phyloP scores from a whole-genome alignment of 2,329 filamentous ascomycete species.

The Diaporthe sp. region DNA sequence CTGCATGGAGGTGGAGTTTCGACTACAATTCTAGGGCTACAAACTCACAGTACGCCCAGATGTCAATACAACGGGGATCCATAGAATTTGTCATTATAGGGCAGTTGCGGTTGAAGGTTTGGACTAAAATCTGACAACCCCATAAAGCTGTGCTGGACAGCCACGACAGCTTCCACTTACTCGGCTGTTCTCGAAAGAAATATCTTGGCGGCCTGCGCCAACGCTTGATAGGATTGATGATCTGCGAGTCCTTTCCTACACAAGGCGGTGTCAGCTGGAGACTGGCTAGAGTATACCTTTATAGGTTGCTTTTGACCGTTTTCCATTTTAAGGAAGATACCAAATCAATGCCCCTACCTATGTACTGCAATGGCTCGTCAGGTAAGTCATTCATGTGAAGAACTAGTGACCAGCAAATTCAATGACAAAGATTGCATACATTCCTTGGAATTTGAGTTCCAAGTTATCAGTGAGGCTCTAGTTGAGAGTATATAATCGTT shows the following conservation, averaged over 20 bases:
- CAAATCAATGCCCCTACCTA: background rate
- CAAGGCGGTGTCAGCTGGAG: background rate
- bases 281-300: background rate
- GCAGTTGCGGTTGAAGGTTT: background rate
- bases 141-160: background rate
- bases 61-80: background rate
- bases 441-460: background rate
- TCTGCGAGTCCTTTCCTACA: background rate
- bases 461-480: background rate
- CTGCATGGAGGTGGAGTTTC: background rate
- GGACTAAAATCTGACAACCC: conserved; percentile 1
- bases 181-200: background rate
- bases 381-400: too few species aligned
- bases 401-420: too few species aligned
- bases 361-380: too few species aligned
- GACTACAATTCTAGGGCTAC: background rate
- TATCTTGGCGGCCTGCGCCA: background rate
- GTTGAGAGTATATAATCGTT: background rate
- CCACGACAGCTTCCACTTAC: background rate
- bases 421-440: too few species aligned
- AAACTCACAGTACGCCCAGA: background rate
- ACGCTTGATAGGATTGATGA: background rate
- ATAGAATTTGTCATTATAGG: background rate
- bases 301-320: background rate
- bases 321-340: background rate